phyloP scores from a whole-genome alignment of 352 stramenopile genomes.

The Sclerospora graminicola region DNA sequence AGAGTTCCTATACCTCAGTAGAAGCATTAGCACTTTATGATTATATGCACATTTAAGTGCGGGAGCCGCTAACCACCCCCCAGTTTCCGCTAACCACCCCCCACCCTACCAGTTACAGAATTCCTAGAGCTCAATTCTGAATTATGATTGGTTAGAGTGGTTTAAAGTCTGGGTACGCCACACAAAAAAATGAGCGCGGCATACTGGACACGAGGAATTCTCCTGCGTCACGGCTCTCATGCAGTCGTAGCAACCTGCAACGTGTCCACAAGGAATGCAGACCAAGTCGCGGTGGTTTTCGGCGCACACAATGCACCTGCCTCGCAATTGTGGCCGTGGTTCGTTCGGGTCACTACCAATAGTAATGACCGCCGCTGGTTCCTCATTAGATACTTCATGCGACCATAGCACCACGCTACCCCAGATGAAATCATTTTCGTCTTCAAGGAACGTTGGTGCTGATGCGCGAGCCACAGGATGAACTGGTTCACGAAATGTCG shows the following conservation, averaged over 20 bases:
- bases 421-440: slow-evolving; percentile 12
- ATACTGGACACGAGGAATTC: slow-evolving; percentile 35
- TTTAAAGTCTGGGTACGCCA: too few relatives aligned
- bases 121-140: too few relatives aligned
- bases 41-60: too few relatives aligned
- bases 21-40: too few relatives aligned
- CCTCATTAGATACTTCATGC: background rate
- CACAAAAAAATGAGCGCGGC: slow-evolving; percentile 29
- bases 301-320: slow-evolving; percentile 41
- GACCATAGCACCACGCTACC: slow-evolving; percentile 1
- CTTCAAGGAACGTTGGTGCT: slow-evolving; percentile 21
- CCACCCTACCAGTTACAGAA: too few relatives aligned
- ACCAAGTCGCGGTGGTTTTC: slow-evolving; percentile 36
- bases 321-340: slow-evolving; percentile 7
- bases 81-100: too few relatives aligned
- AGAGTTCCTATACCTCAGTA: too few relatives aligned
- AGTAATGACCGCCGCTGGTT: slow-evolving; percentile 14
- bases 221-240: slow-evolving; percentile 25
- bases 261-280: slow-evolving; percentile 52
- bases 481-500: background rate
- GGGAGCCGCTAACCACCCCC: too few relatives aligned
- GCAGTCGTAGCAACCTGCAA: slow-evolving; percentile 42
- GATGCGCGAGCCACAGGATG: slow-evolving; percentile 1
- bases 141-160: too few relatives aligned
- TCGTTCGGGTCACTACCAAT: slow-evolving; percentile 18